These are phyloP conservation scores for Trichoderma cornu-damae DNA, from an alignment of 2,329 filamentous ascomycete species.

Conservation along the genomic window DNA sequence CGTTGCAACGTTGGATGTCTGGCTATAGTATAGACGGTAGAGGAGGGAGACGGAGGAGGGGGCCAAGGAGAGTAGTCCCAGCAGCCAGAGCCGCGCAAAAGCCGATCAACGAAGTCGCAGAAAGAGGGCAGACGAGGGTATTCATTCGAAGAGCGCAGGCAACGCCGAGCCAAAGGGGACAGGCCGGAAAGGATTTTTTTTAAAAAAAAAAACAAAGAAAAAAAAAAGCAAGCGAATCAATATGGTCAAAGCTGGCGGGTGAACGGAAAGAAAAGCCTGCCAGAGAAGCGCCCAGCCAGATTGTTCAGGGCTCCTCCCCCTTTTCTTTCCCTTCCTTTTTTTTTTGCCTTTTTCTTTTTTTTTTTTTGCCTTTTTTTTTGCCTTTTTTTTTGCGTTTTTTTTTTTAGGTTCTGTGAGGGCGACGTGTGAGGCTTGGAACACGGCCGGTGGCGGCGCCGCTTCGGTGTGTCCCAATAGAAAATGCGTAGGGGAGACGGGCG, in stretches of 20 bases:
- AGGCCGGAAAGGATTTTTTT: not conserved
- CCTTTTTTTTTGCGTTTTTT: too few species aligned
- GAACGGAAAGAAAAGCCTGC: not conserved
- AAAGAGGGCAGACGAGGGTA: slow-evolving; percentile 24
- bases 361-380: too few species aligned
- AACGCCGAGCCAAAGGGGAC: too few species aligned
- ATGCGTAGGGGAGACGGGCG: not conserved
- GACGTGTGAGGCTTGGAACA: slow-evolving; percentile 5
- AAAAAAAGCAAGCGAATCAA: not conserved
- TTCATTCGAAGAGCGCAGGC: slow-evolving; percentile 26
- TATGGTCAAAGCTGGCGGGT: not conserved
- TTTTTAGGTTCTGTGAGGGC: not conserved
- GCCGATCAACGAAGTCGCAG: slow-evolving; percentile 30
- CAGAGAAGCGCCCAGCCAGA: not conserved
- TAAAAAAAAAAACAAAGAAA: too few species aligned
- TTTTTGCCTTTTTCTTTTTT: too few species aligned
- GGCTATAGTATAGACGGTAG: not conserved
- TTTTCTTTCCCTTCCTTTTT: too few species aligned
- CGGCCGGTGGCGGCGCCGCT: slow-evolving; percentile 8
- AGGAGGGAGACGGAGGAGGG: not conserved
- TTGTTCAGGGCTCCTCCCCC: too few species aligned
- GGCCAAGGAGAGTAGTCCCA: slow-evolving; percentile 23
- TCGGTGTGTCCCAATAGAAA: slow-evolving; percentile 2
- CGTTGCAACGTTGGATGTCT: not conserved
- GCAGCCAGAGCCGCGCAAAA: slow-evolving; percentile 35